phyloP scores from a whole-genome alignment of 306 rosid species.

The Lathyrus oleraceus region DNA sequence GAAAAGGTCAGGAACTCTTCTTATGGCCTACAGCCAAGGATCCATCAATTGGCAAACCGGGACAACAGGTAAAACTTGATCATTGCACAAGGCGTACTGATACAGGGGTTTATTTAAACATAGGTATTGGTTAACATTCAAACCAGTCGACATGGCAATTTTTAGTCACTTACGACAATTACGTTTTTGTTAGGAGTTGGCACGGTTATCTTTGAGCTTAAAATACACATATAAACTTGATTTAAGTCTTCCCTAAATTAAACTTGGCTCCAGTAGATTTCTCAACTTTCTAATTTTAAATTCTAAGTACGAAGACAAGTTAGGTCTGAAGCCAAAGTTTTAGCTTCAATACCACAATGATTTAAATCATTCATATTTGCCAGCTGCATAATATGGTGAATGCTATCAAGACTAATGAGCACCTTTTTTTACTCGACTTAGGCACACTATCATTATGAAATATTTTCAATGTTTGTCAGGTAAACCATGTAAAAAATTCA shows the following conservation, averaged over 20 bases:
- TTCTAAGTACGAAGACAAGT: not conserved
- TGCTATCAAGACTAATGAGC: not conserved
- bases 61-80: slow-evolving; percentile 70
- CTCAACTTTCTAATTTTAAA: slow-evolving; percentile 18
- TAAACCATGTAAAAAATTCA: slow-evolving; percentile 60
- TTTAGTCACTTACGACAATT: slow-evolving; percentile 16
- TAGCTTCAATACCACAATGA: slow-evolving; percentile 22
- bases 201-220: slow-evolving; percentile 15
- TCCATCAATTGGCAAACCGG: slow-evolving; percentile 60
- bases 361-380: slow-evolving; percentile 6
- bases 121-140: slow-evolving; percentile 16
- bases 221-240: slow-evolving; percentile 5
- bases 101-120: slow-evolving; percentile 17
- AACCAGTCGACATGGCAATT: not conserved
- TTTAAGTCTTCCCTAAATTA: slow-evolving; percentile 14
- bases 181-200: slow-evolving; percentile 4
- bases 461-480: slow-evolving; percentile 51
- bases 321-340: slow-evolving; percentile 21
- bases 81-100: slow-evolving; percentile 9
- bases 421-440: slow-evolving; percentile 18
- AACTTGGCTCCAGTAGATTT: slow-evolving; percentile 21
- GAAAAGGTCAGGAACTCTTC: slow-evolving; percentile 75
- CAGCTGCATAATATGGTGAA: slow-evolving; percentile 26
- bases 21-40: slow-evolving; percentile 76
- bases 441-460: slow-evolving; percentile 7